These are phyloP conservation scores for Apodospora peruviana DNA, from an alignment of 495 filamentous ascomycete species.

Conservation along the genomic window DNA sequence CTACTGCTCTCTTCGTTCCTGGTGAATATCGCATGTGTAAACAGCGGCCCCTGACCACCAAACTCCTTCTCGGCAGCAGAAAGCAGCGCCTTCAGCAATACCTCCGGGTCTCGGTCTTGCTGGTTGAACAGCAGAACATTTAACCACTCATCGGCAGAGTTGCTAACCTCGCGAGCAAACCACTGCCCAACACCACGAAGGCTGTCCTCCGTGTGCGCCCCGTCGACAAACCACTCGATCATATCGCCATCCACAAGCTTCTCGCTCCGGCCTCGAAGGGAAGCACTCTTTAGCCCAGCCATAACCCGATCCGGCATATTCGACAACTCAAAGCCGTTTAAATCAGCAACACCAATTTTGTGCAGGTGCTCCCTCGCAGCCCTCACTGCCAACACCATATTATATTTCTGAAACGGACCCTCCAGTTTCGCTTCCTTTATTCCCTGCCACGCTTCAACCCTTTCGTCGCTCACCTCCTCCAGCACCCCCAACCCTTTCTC, in stretches of 20 bases:
- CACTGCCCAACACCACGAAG: constrained; percentile 65
- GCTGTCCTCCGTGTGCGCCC: constrained; percentile 84
- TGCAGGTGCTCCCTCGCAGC: constrained; percentile 35
- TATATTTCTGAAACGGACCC: constrained; percentile 41
- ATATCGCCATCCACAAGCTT: constrained; percentile 45
- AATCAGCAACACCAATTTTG: constrained; percentile 14
- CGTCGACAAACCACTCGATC: constrained; percentile 79
- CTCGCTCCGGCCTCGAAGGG: constrained; percentile 72
- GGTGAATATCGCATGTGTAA: constrained; percentile 35
- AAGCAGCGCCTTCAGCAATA: constrained; percentile 50
- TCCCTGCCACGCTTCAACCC: constrained; percentile 33
- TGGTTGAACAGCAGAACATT: constrained; percentile 86
- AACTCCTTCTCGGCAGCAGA: constrained; percentile 11
- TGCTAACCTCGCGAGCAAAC: constrained; percentile 50
- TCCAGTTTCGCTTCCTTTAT: constrained; percentile 23
- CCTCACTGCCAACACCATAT: constrained; percentile 38
- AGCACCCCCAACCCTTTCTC: constrained; percentile 29
- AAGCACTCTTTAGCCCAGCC: constrained; percentile 59
- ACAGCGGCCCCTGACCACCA: constrained; percentile 7
- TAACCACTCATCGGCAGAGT: constrained; percentile 13
- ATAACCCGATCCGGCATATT: constrained; percentile 47
- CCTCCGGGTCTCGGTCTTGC: constrained; percentile 68
- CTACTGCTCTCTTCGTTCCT: constrained; percentile 31
- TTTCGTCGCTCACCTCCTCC: constrained; percentile 27
- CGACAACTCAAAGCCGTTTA: constrained; percentile 8